Conservation (phyloP, 2,329 filamentous ascomycete species). For the Penicillium sp. region DNA sequence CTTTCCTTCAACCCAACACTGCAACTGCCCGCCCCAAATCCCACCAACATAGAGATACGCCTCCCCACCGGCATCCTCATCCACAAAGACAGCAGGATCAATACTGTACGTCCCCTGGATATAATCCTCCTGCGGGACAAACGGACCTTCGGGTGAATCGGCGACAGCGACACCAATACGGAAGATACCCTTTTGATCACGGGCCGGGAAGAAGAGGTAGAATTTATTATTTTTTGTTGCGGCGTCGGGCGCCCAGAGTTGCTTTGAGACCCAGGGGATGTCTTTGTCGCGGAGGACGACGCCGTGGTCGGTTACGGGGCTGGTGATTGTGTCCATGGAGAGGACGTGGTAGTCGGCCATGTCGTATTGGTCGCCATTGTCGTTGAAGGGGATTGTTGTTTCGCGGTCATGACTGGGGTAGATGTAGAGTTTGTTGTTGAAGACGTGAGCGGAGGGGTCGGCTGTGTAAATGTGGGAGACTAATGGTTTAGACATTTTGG, state of each 20-base stretch:
- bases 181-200: constrained; percentile 69
- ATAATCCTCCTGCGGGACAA: constrained; percentile 62
- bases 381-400: constrained; percentile 72
- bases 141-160: constrained; percentile 67
- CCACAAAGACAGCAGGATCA: constrained; percentile 73
- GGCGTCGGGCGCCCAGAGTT: constrained; percentile 79
- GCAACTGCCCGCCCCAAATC: constrained; percentile 77
- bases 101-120: constrained; percentile 73
- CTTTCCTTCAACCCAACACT: constrained; percentile 65
- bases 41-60: constrained; percentile 76
- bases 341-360: constrained; percentile 84
- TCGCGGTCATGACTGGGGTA: constrained; percentile 80
- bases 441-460: constrained; percentile 78
- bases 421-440: constrained; percentile 72
- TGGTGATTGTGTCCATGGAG: constrained; percentile 57
- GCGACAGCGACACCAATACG: constrained; percentile 70
- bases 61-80: constrained; percentile 56
- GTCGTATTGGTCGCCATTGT: constrained; percentile 83
- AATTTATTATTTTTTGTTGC: constrained; percentile 68
- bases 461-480: constrained; percentile 76
- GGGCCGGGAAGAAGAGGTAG: constrained; percentile 75
- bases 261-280: constrained; percentile 74
- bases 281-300: constrained; percentile 64
- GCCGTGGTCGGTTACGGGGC: constrained; percentile 69
- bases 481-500: constrained; percentile 52